Percentiles rank a stretch among this genome's conserved stretches.
Evolutionary conservation across 306 rosid genomes (phyloP).

Genomic region (Gynostemma pentaphyllum): DNA sequence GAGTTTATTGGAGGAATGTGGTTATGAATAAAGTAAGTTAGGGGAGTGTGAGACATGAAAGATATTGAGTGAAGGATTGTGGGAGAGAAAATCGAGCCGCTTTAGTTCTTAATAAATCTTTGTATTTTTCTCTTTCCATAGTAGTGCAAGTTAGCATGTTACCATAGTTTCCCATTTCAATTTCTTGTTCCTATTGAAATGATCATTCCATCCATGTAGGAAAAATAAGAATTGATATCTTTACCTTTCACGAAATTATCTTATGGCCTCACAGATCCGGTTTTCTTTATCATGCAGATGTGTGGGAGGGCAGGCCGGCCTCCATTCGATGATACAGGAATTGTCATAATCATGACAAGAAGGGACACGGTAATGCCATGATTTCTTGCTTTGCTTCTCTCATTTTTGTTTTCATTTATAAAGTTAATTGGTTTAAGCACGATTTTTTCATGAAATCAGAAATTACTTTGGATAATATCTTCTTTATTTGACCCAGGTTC

Average conservation of each 20-base stretch:
- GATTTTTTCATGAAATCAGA: constrained; percentile 4
- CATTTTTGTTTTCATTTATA: constrained; percentile 4
- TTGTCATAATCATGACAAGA: constrained; percentile 96
- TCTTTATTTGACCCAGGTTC: constrained; percentile 45
- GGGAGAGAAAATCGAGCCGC: no score
- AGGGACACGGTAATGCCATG: constrained; percentile 63
- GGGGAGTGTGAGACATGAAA: no score
- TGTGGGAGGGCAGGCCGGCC: constrained; percentile 98
- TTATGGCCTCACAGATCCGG: not conserved
- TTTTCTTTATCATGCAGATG: constrained; percentile 44
- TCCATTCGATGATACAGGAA: constrained; percentile 95
- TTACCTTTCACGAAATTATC: not conserved
- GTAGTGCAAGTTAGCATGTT: no score
- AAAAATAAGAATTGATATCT: not conserved
- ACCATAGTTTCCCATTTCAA: no score
- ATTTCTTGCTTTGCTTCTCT: constrained; percentile 3
- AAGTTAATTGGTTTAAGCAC: not conserved
- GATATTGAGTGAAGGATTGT: no score
- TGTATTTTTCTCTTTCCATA: no score
- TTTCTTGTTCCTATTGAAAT: no score
- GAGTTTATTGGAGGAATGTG: no score
- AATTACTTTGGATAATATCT: not conserved
- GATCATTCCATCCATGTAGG: not conserved
- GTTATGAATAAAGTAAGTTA: no score
- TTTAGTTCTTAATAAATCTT: no score